A percentile compares a stretch with the other conserved stretches of the same genome.
Evolutionary conservation across 148 eudicot species (phyloP).

Genomic region (Fagopyrum esculentum): DNA sequence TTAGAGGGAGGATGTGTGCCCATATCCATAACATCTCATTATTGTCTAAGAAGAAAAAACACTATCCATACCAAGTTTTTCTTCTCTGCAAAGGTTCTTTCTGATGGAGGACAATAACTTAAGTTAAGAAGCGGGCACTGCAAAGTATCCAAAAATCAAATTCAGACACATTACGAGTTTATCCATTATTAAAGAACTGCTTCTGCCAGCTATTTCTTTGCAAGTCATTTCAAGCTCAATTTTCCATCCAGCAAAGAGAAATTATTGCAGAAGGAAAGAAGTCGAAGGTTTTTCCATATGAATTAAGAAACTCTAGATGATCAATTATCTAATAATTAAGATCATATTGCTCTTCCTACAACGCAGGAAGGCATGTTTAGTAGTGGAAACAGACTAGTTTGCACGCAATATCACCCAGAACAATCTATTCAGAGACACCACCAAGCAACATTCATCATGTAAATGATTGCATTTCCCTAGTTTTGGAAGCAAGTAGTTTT

Average conservation of each 20-base stretch:
- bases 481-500: neutral
- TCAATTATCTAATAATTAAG: neutral
- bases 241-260: neutral
- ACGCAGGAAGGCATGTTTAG: neutral
- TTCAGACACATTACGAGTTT: neutral
- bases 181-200: neutral
- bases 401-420: neutral
- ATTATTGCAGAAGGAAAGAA: neutral
- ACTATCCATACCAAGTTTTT: conserved; percentile 48
- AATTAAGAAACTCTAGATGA: conserved; percentile 1
- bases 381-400: neutral
- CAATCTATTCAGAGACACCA: neutral
- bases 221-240: neutral
- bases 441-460: neutral
- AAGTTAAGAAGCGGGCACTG: conserved; percentile 81
- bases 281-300: neutral
- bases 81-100: conserved; percentile 41
- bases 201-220: neutral
- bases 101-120: conserved; percentile 75
- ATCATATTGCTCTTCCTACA: neutral
- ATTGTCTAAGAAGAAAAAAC: conserved; percentile 8
- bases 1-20: conserved; percentile 4
- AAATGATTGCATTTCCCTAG: neutral
- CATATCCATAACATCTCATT: neutral
- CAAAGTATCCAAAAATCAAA: conserved; percentile 22